These are phyloP conservation scores for Sanghuangporus weigelae DNA, from an alignment of 1,284 basidiomycete species.

Conservation along the genomic window DNA sequence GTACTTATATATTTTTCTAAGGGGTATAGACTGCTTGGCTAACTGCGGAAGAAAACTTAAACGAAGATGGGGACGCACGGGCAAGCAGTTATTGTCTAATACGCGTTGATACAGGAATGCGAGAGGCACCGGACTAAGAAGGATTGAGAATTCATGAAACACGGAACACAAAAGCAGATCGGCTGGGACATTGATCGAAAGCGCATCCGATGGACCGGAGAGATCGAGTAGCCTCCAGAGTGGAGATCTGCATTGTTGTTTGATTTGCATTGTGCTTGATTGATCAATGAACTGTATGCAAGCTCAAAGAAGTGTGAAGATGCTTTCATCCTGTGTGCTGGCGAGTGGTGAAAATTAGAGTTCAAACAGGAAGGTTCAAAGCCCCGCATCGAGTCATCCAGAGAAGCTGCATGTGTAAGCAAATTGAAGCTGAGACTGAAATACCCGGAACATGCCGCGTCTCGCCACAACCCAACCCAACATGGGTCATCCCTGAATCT, in stretches of 20 bases:
- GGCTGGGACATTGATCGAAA: background rate
- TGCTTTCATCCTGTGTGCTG: background rate
- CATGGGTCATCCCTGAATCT: background rate
- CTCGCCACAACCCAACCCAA: constrained; percentile 1
- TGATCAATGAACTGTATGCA: background rate
- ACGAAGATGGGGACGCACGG: background rate
- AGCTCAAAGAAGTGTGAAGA: background rate
- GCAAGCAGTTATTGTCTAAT: background rate
- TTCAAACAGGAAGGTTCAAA: background rate
- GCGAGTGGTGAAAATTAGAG: background rate
- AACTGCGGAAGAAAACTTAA: background rate
- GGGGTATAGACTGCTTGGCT: background rate
- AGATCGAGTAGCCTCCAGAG: background rate
- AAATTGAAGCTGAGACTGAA: background rate
- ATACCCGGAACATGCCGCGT: background rate
- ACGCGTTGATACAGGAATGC: background rate
- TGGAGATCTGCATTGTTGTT: background rate
- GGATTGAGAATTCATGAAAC: background rate
- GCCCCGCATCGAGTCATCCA: background rate
- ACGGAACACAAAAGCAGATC: background rate
- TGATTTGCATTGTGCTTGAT: background rate
- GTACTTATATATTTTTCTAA: background rate
- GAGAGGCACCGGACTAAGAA: background rate
- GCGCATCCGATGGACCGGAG: background rate
- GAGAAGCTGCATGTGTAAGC: background rate